Evolutionary conservation across 331 rosid genomes (phyloP).

Genomic region (Quercus phellos): DNA sequence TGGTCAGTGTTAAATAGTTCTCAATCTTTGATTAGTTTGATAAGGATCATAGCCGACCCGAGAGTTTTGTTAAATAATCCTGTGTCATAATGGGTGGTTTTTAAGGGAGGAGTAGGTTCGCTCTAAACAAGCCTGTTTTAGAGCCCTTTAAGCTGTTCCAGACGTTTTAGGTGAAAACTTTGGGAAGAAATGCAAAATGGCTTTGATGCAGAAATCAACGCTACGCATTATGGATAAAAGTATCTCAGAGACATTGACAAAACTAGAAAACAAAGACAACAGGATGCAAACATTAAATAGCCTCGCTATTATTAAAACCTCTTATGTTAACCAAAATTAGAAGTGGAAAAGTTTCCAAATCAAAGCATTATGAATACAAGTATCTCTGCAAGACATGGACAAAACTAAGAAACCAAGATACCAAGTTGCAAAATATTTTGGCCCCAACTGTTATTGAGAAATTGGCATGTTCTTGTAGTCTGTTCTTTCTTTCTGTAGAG

Average conservation of each 20-base stretch:
- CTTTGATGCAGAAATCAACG: background rate
- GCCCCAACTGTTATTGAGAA: slow-evolving; percentile 22
- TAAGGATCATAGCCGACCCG: no score
- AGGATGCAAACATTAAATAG: no score
- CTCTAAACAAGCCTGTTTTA: background rate
- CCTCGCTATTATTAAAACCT: background rate
- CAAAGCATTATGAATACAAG: slow-evolving; percentile 24
- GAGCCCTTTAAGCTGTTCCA: background rate
- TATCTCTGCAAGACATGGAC: slow-evolving; percentile 29
- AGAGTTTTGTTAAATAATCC: no score
- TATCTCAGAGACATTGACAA: no score
- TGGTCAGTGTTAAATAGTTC: no score
- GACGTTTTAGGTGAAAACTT: background rate
- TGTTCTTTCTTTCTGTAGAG: slow-evolving; percentile 25
- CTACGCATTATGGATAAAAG: no score
- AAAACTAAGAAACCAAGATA: slow-evolving; percentile 27
- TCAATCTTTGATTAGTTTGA: no score
- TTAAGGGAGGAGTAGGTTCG: background rate
- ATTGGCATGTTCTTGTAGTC: slow-evolving; percentile 16
- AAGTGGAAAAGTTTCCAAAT: slow-evolving; percentile 20
- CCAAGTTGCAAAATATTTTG: slow-evolving; percentile 19
- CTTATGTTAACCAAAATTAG: slow-evolving; percentile 26
- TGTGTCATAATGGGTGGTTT: background rate
- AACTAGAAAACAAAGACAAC: no score
- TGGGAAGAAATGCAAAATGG: background rate